These are phyloP conservation scores for Cucurbita pepo DNA, from an alignment of 306 rosid species.

Conservation along the genomic window DNA sequence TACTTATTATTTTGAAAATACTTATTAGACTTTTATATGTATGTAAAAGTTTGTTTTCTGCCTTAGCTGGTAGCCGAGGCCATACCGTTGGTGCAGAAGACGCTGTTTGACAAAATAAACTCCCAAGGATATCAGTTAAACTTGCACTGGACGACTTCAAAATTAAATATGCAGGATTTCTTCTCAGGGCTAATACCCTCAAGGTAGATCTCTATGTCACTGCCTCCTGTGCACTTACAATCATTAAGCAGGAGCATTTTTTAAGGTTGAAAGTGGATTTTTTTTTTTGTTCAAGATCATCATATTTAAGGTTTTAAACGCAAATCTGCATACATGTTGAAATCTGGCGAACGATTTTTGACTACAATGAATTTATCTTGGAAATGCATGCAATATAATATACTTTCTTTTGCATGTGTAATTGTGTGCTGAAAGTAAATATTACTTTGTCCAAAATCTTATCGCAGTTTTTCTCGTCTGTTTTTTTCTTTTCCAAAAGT, in stretches of 20 bases:
- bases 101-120: conserved; percentile 30
- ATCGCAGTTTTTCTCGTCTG: neutral
- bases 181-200: conserved; percentile 63
- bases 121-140: conserved; percentile 46
- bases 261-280: neutral
- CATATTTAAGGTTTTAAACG: neutral
- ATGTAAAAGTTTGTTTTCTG: neutral
- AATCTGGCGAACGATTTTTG: neutral
- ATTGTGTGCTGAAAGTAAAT: neutral
- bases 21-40: neutral
- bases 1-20: too few species aligned
- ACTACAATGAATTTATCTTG: neutral
- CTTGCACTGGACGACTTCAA: conserved; percentile 74
- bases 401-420: neutral
- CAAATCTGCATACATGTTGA: neutral
- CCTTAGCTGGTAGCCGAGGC: conserved; percentile 50
- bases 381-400: neutral
- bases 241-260: neutral
- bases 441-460: neutral
- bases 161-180: conserved; percentile 50
- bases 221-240: neutral
- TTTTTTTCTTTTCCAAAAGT: neutral
- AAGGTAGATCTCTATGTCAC: conserved; percentile 32
- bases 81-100: conserved; percentile 22
- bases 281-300: neutral